A percentile compares a stretch with the other conserved stretches of the same genome.
These are phyloP conservation scores for Antrodiella citrinella DNA, from an alignment of 768 basidiomycete genomes.

Conservation along the genomic window DNA sequence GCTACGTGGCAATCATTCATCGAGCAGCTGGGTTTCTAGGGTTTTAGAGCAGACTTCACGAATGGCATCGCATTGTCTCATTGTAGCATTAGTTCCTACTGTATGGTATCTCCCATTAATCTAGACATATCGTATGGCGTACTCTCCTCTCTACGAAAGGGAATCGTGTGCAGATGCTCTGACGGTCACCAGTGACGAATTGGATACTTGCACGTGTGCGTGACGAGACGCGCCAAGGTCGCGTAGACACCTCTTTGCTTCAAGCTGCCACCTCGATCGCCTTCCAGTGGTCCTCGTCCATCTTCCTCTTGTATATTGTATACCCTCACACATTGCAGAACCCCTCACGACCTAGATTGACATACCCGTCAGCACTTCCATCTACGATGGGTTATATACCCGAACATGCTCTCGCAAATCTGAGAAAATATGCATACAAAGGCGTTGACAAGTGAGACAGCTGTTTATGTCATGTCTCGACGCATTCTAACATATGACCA, in stretches of 20 bases:
- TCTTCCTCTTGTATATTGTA: not conserved
- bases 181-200: not conserved
- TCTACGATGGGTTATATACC: conserved; percentile 57
- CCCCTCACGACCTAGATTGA: not conserved
- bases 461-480: conserved; percentile 7
- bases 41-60: no score
- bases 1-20: conserved; percentile 61
- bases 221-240: not conserved
- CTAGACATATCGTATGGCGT: not conserved
- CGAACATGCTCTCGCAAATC: conserved; percentile 56
- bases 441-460: conserved; percentile 66
- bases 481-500: not conserved
- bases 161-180: no score
- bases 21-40: conserved; percentile 52
- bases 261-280: not conserved
- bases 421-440: conserved; percentile 74
- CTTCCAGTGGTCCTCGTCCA: not conserved
- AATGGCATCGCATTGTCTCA: no score
- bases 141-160: not conserved
- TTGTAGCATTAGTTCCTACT: not conserved
- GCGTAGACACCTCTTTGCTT: not conserved
- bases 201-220: not conserved
- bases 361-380: not conserved
- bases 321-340: not conserved
- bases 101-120: not conserved